Evolutionary conservation across 345 rosid species (phyloP), one percentile per base, ranked within the genome.

Genomic region (Gossypium turneri): DNA sequence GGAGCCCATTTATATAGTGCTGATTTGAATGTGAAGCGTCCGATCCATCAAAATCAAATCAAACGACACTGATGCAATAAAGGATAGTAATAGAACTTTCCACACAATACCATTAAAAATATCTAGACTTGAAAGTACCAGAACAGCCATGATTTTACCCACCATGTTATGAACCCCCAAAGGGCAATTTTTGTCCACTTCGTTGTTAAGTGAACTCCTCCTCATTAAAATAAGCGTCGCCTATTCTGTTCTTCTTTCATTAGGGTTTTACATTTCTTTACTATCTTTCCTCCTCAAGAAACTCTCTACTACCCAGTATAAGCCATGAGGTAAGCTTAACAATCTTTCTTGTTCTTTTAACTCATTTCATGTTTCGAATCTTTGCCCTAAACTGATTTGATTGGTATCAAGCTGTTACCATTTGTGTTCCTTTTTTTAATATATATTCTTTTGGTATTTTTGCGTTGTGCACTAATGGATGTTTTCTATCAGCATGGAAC

Each of bases 301-400:
- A 20, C 13, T 57, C 57, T 47, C 17, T 15, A 34, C 22, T 25
- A 9, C 59, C 63, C 63, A 24, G 34, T 50, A 12, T 9, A 15
- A 69, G 10, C 55, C 59, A 69, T 69, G 73, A 69, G 73, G 73
- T 69, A 24, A 16, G 73, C 60, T 25, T 27, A 4, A 27, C 73
- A 16, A 24, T 22, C 56, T 67, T 2, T 20, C n/a, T 19, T 1
- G 12, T 4, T 66, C 0, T 7, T 12, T 65, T 2, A 2, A 9
- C 4, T 11, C 0, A 2, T 16, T 17, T 10, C 44, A 11, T 45
- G 6, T 51, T 68, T 68, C 24, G 9, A 27, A 50, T 27, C 73
- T 29, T 17, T 29, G 24, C 0, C 2, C 20, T 6, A 1, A 45
- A 8, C 9, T 3, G 72, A 48, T 68, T 68, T 25, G 20, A 13